Evolutionary conservation across 331 rosid species (phyloP), one percentile per base, ranked within the genome.

Genomic region (Pyrus hybrid): DNA sequence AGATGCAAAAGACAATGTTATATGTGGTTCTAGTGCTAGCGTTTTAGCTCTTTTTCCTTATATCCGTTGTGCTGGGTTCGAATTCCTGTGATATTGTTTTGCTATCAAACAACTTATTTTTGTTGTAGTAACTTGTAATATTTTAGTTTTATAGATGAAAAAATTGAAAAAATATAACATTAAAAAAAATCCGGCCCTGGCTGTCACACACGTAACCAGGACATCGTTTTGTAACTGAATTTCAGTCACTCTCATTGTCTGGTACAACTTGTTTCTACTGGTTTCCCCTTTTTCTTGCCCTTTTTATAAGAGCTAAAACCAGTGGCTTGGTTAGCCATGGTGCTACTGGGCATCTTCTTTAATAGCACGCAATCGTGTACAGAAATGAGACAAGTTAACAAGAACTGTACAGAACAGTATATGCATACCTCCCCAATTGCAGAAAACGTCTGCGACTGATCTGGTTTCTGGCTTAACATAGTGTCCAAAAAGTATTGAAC

Each of bases 371-470:
- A 57, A 57, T 20, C 5, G 6, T 6, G 28, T 21, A 57, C 62
- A 57, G 3, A 57, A 21, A 1, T 0, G 26, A 57, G 28, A 57
- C 28, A 20, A 1, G 63, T 57, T 8, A 57, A 57, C 25, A 57
- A 57, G n/a, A n/a, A n/a, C n/a, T n/a, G 63, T 21, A 16, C 0
- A 49, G 0, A 53, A 32, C 21, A 51, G 65, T 66, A 63, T 56
- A 63, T 49, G 23, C 73, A 53, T 87, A 90, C 99, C 96, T 95
- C 99, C 10, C 97, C 99, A 41, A 95, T 95, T 80, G 97, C 93
- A 78, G 91, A 76, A 67, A 95, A 78, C 28, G 97, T 86, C 84
- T 90, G 89, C 29, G 87, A 86, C 81, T 89, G 97, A 81, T 95
- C 90, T 63, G 92, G 97, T 76, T 83, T 80, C 76, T 92, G 96